phyloP scores from a whole-genome alignment of 257 asterid species.

The Lycium ferocissimum region DNA sequence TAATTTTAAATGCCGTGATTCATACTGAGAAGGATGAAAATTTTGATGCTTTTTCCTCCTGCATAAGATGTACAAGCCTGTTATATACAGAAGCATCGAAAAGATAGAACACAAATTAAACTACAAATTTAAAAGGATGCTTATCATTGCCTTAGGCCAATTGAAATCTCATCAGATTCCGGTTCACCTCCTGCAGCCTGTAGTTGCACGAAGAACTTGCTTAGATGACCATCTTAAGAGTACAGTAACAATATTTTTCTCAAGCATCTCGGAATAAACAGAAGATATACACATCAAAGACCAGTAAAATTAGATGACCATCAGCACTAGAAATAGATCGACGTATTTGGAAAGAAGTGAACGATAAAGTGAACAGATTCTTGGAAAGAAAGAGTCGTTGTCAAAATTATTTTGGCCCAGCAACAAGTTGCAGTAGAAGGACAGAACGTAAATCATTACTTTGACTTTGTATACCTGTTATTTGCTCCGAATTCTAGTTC shows the following conservation, averaged over 20 bases:
- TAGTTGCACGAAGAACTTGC: background rate
- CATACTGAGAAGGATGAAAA: background rate
- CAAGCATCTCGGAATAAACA: too few species aligned
- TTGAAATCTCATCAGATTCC: background rate
- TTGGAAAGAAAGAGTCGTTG: background rate
- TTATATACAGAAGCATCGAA: background rate
- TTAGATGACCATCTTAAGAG: background rate
- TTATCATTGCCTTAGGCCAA: background rate
- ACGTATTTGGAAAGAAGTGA: background rate
- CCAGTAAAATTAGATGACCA: background rate
- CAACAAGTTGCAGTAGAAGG: background rate
- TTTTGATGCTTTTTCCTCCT: background rate
- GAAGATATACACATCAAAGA: background rate
- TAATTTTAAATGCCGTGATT: background rate
- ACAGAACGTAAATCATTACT: background rate
- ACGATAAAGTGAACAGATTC: background rate
- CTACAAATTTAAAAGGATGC: background rate
- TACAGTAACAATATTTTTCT: too few species aligned
- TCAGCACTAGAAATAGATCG: background rate
- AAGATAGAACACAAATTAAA: background rate
- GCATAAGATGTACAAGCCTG: background rate
- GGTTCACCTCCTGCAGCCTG: background rate
- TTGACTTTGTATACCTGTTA: background rate
- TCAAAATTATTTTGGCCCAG: background rate
- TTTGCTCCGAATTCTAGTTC: background rate